Evolutionary conservation across 768 basidiomycete genomes (phyloP).

Genomic region (Glaciozyma martinii): DNA sequence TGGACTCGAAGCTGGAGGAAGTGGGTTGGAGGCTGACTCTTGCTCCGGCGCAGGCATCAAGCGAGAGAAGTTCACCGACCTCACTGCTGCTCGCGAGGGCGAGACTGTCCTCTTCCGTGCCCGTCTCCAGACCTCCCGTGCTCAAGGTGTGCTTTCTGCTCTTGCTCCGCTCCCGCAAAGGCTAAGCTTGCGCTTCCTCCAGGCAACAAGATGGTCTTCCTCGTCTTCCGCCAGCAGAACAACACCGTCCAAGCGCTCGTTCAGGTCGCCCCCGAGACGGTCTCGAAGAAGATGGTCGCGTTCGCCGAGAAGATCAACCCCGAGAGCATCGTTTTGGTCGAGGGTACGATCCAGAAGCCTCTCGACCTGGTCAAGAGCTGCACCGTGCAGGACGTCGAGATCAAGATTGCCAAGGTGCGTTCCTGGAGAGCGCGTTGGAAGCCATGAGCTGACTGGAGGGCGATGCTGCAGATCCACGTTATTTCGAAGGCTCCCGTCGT

Average conservation of each 20-base stretch:
- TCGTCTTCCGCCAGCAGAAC: slow-evolving; percentile 79
- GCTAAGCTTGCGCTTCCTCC: slow-evolving; percentile 13
- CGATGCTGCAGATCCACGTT: slow-evolving; percentile 58
- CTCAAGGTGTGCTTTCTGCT: slow-evolving; percentile 50
- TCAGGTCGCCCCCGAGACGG: slow-evolving; percentile 56
- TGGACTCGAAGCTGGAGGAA: not conserved
- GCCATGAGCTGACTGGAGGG: not conserved
- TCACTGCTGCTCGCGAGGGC: slow-evolving; percentile 57
- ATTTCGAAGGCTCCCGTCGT: slow-evolving; percentile 66
- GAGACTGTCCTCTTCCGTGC: slow-evolving; percentile 75
- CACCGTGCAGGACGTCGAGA: slow-evolving; percentile 73
- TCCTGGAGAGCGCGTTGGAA: not conserved
- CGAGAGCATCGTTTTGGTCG: slow-evolving; percentile 86
- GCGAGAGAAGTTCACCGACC: slow-evolving; percentile 56
- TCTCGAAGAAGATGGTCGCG: slow-evolving; percentile 97
- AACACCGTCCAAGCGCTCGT: slow-evolving; percentile 80
- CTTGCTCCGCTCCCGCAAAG: not conserved
- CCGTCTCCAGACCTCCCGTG: slow-evolving; percentile 79
- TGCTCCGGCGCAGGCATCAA: slow-evolving; percentile 40
- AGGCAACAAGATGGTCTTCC: slow-evolving; percentile 87
- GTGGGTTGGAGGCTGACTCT: not conserved
- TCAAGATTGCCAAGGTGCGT: slow-evolving; percentile 69
- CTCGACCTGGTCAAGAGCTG: slow-evolving; percentile 85
- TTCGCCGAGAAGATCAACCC: slow-evolving; percentile 67
- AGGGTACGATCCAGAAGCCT: slow-evolving; percentile 69